Evolutionary conservation across 495 filamentous ascomycete species (phyloP).

Genomic region (Hypomontagnella monticulosa): DNA sequence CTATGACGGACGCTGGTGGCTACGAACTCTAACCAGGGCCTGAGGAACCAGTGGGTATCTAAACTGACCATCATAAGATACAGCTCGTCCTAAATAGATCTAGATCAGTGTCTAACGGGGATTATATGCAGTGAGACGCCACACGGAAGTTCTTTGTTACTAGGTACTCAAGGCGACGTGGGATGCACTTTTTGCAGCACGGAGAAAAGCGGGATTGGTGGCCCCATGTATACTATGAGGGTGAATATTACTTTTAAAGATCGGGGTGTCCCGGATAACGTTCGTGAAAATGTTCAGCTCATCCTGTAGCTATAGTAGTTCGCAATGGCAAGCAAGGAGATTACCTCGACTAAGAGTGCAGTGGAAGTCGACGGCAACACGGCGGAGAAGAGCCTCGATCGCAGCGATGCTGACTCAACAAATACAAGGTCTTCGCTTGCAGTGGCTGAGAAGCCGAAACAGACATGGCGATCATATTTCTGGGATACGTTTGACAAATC

Average conservation of each 20-base stretch:
- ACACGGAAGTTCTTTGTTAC: not conserved
- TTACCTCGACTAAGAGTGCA: conserved; percentile 32
- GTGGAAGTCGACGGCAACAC: conserved; percentile 46
- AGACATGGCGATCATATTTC: conserved; percentile 54
- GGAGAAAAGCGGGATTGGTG: conserved; percentile 6
- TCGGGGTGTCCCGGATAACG: conserved; percentile 1
- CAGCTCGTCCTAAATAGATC: conserved; percentile 8
- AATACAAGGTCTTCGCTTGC: conserved; percentile 14
- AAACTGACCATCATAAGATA: conserved; percentile 8
- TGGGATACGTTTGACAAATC: conserved; percentile 72
- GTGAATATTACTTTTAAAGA: conserved; percentile 5
- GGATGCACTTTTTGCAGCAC: conserved; percentile 10
- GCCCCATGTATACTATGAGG: conserved; percentile 12
- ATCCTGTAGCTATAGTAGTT: not conserved
- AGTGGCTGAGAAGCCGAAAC: conserved; percentile 39
- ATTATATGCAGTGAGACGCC: conserved; percentile 15
- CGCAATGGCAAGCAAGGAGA: conserved; percentile 31
- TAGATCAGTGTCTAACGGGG: conserved; percentile 23
- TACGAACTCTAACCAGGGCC: not conserved
- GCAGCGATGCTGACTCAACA: conserved; percentile 24
- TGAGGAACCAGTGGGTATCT: not conserved
- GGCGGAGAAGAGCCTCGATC: conserved; percentile 14
- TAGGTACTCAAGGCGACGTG: conserved; percentile 2
- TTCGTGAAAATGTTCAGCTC: not conserved
- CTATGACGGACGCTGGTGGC: conserved; percentile 5